phyloP scores from a whole-genome alignment of 352 stramenopile genomes.

The Globisporangium uncinulatum region DNA sequence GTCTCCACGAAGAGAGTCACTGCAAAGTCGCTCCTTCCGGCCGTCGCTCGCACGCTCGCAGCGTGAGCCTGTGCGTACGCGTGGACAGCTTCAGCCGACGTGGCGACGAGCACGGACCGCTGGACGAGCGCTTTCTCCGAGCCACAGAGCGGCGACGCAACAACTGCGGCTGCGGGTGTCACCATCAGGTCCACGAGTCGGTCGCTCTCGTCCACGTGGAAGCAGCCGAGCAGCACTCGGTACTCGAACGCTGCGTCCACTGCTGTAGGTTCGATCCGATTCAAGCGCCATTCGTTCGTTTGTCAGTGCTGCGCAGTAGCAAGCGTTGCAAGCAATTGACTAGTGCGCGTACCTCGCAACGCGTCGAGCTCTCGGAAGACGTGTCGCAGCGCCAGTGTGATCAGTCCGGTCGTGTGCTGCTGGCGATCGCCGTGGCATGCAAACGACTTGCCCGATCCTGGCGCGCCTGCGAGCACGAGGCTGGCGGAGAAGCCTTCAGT shows the following conservation, averaged over 20 bases:
- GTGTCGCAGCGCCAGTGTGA: slow-evolving; percentile 30
- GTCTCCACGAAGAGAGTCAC: slow-evolving; percentile 44
- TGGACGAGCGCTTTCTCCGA: slow-evolving; percentile 21
- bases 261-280: slow-evolving; percentile 2
- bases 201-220: slow-evolving; percentile 2
- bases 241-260: background rate
- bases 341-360: slow-evolving; percentile 13
- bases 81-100: slow-evolving; percentile 24
- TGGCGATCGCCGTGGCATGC: slow-evolving; percentile 42
- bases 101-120: slow-evolving; percentile 21
- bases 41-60: background rate
- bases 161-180: background rate
- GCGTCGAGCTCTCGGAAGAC: slow-evolving; percentile 20
- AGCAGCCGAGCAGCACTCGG: slow-evolving; percentile 15
- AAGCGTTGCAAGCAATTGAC: background rate
- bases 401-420: slow-evolving; percentile 16
- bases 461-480: slow-evolving; percentile 40
- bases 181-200: slow-evolving; percentile 9
- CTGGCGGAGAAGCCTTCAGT: slow-evolving; percentile 29
- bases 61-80: slow-evolving; percentile 25
- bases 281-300: too few relatives aligned
- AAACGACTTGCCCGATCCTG: slow-evolving; percentile 51
- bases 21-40: slow-evolving; percentile 25
- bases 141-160: background rate
- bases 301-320: too few relatives aligned